phyloP scores from a whole-genome alignment of 2,329 filamentous ascomycete genomes.

The Fusarium nodosum region DNA sequence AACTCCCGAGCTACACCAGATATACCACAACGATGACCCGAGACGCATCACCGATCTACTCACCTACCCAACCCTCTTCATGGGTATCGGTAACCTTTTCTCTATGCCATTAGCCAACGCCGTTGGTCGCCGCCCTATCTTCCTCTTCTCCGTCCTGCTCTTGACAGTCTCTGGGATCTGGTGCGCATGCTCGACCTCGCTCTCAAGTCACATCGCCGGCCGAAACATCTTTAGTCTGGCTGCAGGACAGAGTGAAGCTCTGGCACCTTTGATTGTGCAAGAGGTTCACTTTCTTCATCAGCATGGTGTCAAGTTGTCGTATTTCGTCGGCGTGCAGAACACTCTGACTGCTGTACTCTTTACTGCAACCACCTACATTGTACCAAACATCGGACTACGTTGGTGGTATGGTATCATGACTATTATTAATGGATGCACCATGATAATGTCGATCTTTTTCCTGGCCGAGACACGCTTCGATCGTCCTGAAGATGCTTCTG shows the following conservation, averaged over 20 bases:
- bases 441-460: constrained; percentile 11
- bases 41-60: constrained; percentile 16
- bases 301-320: constrained; percentile 2
- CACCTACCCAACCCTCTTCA: constrained; percentile 13
- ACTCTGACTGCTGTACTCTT: background rate
- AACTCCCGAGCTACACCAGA: background rate
- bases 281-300: constrained; percentile 15
- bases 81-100: constrained; percentile 11
- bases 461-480: constrained; percentile 12
- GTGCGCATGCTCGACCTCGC: constrained; percentile 19
- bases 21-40: constrained; percentile 11
- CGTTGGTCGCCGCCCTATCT: constrained; percentile 9
- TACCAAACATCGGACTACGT: background rate
- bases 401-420: constrained; percentile 32
- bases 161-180: constrained; percentile 6
- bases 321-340: constrained; percentile 14
- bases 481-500: constrained; percentile 16
- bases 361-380: constrained; percentile 7
- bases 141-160: background rate
- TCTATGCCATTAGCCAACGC: constrained; percentile 15
- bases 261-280: constrained; percentile 15
- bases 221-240: constrained; percentile 12
- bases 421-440: background rate
- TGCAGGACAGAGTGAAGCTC: constrained; percentile 16
- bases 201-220: constrained; percentile 2